Base-by-base conservation (phyloP, 228 moss, liverwort and hornwort genomes). In the Sphagnum magellanicum region DNA sequence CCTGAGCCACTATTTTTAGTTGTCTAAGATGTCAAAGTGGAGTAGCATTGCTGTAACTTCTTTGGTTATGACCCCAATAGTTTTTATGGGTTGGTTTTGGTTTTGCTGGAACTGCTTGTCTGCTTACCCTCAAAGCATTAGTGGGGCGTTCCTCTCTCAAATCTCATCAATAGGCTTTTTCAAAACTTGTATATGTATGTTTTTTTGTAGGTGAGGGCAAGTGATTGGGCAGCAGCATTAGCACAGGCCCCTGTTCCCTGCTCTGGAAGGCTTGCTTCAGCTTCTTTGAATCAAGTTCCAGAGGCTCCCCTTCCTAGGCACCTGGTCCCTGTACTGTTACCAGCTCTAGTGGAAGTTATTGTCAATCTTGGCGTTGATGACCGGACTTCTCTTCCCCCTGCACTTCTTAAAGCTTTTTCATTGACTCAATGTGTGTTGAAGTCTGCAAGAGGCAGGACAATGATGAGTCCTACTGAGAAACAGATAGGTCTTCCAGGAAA, bases 201-300 rank as follows among this genome's bases (percentile, higher is more conserved):
- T 32, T 65, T 60, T 73, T 51, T 78, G 76, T 68, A 87, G 83
- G 89, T 92, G 74, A 84, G 75, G 79, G 87, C 87, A 52, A 80
- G 76, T 70, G 92, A 92, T 78, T 92, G 92, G 92, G 89, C 84
- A 10, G 70, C 73, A 74, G 92, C 92, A 61, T 73, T 92, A 67
- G 83, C 80, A 50, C 77, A 83, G 51, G 82, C 89, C 60, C 89
- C 91, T 77, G 65, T 84, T 67, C 92, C 92, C 8, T 92, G 92
- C 72, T 92, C 92, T 70, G 75, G 84, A 66, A 85, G 92, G 64
- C 74, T 83, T 70, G 82, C 92, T 67, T 84, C 84, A 60, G 71
- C 84, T 70, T 77, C 89, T 51, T 81, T 84, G 76, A 84, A 81
- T 70, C 84, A 83, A 78, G 75, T 77, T 74, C 89, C 87, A 60